Evolutionary conservation across 345 rosid species (phyloP).

Genomic region (Arabis alpina): DNA sequence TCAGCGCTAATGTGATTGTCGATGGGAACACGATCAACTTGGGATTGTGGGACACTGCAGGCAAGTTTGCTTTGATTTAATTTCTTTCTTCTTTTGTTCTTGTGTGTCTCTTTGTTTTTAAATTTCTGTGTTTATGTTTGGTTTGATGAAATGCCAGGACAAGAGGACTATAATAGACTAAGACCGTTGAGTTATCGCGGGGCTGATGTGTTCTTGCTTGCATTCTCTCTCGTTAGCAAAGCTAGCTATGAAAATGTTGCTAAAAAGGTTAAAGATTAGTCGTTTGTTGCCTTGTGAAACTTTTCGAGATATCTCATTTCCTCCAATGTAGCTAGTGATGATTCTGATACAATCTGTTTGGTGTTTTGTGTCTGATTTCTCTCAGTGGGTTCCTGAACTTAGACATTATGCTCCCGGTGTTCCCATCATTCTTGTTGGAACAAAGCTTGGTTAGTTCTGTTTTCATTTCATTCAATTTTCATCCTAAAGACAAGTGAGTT

Average conservation of each 20-base stretch:
- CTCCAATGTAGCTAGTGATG: not conserved
- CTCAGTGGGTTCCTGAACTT: slow-evolving; percentile 96
- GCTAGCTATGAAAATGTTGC: slow-evolving; percentile 92
- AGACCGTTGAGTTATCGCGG: slow-evolving; percentile 95
- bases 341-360: slow-evolving; percentile 33
- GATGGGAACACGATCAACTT: slow-evolving; percentile 82
- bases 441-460: slow-evolving; percentile 69
- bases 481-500: not conserved
- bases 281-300: not conserved
- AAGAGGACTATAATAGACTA: slow-evolving; percentile 90
- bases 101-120: not conserved
- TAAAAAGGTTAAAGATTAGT: slow-evolving; percentile 59
- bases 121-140: slow-evolving; percentile 13
- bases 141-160: slow-evolving; percentile 65
- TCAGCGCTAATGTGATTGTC: slow-evolving; percentile 83
- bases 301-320: not conserved
- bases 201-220: slow-evolving; percentile 87
- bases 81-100: not conserved
- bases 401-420: slow-evolving; percentile 92
- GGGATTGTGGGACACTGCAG: slow-evolving; percentile 90
- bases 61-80: slow-evolving; percentile 38
- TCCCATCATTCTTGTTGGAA: slow-evolving; percentile 83
- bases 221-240: slow-evolving; percentile 91
- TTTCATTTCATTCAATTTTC: not conserved
- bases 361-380: slow-evolving; percentile 27